These are phyloP conservation scores for Suillus fuscotomentosus DNA, from an alignment of 768 basidiomycete species.

Conservation along the genomic window DNA sequence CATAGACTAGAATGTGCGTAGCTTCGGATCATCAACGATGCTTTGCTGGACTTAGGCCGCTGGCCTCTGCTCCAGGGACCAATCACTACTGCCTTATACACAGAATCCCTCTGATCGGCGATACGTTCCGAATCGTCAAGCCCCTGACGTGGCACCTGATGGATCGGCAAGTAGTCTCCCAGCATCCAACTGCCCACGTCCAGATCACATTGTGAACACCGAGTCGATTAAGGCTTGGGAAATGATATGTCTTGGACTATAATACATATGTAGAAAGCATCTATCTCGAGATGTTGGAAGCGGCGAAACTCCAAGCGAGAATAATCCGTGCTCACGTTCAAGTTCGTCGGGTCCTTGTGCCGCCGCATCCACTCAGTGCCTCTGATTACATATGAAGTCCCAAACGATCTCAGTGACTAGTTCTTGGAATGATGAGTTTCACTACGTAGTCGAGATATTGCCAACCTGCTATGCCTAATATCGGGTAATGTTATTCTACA, in stretches of 20 bases:
- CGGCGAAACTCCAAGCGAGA: background rate
- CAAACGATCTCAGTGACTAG: background rate
- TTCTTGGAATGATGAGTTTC: background rate
- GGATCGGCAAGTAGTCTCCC: too few species aligned
- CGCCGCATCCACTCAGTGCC: too few species aligned
- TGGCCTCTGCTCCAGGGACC: background rate
- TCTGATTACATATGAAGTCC: background rate
- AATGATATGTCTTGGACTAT: background rate
- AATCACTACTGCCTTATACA: background rate
- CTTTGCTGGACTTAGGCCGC: background rate
- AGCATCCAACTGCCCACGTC: background rate
- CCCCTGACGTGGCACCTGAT: background rate
- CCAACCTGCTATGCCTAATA: background rate
- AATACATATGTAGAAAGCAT: background rate
- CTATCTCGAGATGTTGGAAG: background rate
- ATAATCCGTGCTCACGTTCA: background rate
- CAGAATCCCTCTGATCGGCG: background rate
- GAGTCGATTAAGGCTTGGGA: background rate
- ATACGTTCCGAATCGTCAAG: background rate
- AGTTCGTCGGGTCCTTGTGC: background rate
- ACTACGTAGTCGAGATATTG: background rate
- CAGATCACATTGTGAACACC: background rate
- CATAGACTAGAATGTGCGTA: background rate
- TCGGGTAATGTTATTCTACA: background rate
- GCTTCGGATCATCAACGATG: background rate